A percentile compares a stretch with the other conserved stretches of the same genome.
These are phyloP conservation scores for Fragilaria crotonensis DNA, from an alignment of 108 stramenopile genomes.

Conservation along the genomic window DNA sequence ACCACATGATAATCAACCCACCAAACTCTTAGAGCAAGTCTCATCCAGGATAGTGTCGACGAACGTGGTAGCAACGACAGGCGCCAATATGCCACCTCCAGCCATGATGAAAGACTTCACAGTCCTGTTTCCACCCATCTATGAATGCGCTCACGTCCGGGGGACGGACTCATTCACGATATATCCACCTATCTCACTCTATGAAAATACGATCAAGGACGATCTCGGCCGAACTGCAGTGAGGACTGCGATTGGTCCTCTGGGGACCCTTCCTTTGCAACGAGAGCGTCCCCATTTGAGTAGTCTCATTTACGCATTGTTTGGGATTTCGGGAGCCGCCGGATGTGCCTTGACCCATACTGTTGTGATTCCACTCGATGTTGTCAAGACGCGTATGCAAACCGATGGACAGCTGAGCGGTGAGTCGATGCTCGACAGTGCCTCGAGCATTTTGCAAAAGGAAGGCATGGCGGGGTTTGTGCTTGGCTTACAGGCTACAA, in stretches of 20 bases:
- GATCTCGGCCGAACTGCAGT: slow-evolving; percentile 39
- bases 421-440: slow-evolving; percentile 27
- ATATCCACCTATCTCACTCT: slow-evolving; percentile 33
- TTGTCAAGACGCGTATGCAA: slow-evolving; percentile 85
- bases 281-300: slow-evolving; percentile 41
- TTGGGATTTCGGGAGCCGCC: slow-evolving; percentile 79
- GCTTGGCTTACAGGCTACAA: slow-evolving; percentile 82
- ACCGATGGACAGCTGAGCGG: slow-evolving; percentile 46
- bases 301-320: slow-evolving; percentile 48
- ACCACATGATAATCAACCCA: slow-evolving; percentile 63
- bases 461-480: slow-evolving; percentile 70
- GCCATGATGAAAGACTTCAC: slow-evolving; percentile 24
- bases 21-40: slow-evolving; percentile 9
- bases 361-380: slow-evolving; percentile 86
- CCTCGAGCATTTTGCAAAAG: slow-evolving; percentile 42
- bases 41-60: too few relatives aligned
- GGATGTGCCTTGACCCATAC: slow-evolving; percentile 89
- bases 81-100: neutral
- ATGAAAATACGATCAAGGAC: slow-evolving; percentile 43
- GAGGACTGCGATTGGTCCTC: slow-evolving; percentile 57
- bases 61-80: too few relatives aligned
- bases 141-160: slow-evolving; percentile 9
- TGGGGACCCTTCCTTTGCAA: slow-evolving; percentile 39
- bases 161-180: slow-evolving; percentile 23
- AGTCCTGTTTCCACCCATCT: slow-evolving; percentile 31